Conservation (phyloP, 2,329 filamentous ascomycete genomes). For the Fusarium compactum region DNA sequence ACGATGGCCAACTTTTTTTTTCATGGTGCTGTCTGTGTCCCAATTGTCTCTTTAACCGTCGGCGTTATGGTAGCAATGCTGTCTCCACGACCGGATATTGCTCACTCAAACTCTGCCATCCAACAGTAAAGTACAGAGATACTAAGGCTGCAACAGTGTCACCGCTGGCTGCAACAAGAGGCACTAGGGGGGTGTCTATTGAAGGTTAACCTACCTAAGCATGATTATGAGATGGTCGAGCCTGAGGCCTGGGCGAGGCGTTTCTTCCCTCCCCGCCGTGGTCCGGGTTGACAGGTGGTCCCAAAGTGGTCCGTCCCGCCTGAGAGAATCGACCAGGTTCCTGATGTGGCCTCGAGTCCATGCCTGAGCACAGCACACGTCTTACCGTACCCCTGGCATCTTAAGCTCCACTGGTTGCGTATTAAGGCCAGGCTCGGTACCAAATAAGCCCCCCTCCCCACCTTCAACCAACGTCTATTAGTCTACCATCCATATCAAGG, state of each 20-base stretch:
- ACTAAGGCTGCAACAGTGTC: conserved; percentile 36
- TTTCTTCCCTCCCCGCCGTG: conserved; percentile 46
- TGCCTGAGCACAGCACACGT: conserved; percentile 22
- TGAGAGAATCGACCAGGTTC: conserved; percentile 32
- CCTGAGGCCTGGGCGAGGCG: conserved; percentile 43
- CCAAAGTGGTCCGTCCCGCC: conserved; percentile 42
- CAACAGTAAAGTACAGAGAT: conserved; percentile 35
- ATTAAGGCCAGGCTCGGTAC: conserved; percentile 45
- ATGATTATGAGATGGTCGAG: conserved; percentile 15
- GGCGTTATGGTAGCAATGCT: conserved; percentile 29
- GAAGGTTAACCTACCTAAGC: conserved; percentile 22
- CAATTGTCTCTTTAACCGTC: conserved; percentile 32
- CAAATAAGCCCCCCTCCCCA: conserved; percentile 48
- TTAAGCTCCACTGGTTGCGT: conserved; percentile 46
- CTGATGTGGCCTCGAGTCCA: conserved; percentile 41
- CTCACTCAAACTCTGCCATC: conserved; percentile 16
- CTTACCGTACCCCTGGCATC: conserved; percentile 38
- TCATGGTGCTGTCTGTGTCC: conserved; percentile 33
- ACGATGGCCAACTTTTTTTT: conserved; percentile 28
- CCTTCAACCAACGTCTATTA: conserved; percentile 38
- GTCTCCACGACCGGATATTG: conserved; percentile 21
- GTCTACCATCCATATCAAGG: conserved; percentile 44
- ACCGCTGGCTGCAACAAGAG: conserved; percentile 28
- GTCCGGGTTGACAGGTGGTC: conserved; percentile 48
- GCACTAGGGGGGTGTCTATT: conserved; percentile 42